phyloP scores from a whole-genome alignment of 495 filamentous ascomycete genomes.

The Lophium mytilinum region DNA sequence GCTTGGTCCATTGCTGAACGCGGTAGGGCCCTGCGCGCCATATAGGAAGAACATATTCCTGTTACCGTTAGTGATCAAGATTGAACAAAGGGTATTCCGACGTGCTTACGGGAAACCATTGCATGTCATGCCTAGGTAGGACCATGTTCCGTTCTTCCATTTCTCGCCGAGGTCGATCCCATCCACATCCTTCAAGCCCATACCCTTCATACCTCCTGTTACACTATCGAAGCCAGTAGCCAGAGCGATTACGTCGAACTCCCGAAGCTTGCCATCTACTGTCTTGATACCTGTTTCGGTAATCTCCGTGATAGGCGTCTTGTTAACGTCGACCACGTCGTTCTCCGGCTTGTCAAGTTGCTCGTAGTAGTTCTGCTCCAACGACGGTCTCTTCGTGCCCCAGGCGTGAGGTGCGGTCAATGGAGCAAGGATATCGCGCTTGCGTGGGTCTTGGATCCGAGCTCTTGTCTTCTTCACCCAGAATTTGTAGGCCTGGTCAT shows the following conservation, averaged over 20 bases:
- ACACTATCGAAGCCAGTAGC: constrained; percentile 51
- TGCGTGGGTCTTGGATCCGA: constrained; percentile 40
- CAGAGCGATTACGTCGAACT: constrained; percentile 46
- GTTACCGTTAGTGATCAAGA: not conserved
- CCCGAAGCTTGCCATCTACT: constrained; percentile 35
- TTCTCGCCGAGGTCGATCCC: constrained; percentile 39
- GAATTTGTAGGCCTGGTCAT: constrained; percentile 39
- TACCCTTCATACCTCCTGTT: constrained; percentile 43
- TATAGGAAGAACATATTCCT: constrained; percentile 48
- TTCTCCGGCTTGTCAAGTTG: constrained; percentile 43
- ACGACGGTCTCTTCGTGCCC: constrained; percentile 42
- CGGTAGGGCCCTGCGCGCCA: constrained; percentile 44
- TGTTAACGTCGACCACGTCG: constrained; percentile 41
- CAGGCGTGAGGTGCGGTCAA: constrained; percentile 40
- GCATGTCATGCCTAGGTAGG: constrained; percentile 43
- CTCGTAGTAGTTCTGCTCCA: constrained; percentile 49
- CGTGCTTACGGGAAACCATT: constrained; percentile 37
- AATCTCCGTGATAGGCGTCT: constrained; percentile 37
- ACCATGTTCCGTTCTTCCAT: constrained; percentile 41
- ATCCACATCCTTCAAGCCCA: constrained; percentile 41
- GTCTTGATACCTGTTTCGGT: constrained; percentile 38
- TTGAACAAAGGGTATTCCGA: not conserved
- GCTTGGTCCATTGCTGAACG: constrained; percentile 42
- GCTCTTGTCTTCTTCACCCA: constrained; percentile 37
- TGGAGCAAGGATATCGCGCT: constrained; percentile 43